Conservation (phyloP, 495 filamentous ascomycete genomes). For the Stereocaulon alpinum region DNA sequence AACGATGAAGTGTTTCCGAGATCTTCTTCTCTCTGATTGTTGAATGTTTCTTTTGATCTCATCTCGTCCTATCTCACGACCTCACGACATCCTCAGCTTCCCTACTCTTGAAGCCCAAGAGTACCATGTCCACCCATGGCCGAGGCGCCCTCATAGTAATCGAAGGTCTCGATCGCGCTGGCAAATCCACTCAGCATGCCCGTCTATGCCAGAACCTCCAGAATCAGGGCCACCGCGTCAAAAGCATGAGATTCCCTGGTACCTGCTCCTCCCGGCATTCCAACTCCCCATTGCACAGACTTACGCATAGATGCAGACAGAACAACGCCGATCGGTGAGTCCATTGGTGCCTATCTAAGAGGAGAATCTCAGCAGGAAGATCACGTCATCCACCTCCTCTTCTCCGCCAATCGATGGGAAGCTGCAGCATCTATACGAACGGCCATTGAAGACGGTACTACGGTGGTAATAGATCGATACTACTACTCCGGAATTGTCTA, state of each 20-base stretch:
- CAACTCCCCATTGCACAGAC: background rate
- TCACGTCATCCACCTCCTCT: conserved; percentile 88
- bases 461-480: conserved; percentile 82
- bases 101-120: background rate
- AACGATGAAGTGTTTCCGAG: too few relatives aligned
- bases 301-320: conserved; percentile 47
- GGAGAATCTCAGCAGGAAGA: conserved; percentile 68
- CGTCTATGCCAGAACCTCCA: conserved; percentile 55
- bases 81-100: background rate
- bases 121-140: conserved; percentile 12
- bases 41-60: too few relatives aligned
- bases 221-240: conserved; percentile 51
- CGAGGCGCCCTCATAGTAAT: conserved; percentile 78
- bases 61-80: background rate
- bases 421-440: conserved; percentile 52
- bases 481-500: conserved; percentile 91
- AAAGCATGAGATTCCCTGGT: conserved; percentile 84
- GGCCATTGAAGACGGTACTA: conserved; percentile 54
- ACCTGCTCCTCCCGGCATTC: conserved; percentile 19
- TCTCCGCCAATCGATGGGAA: conserved; percentile 96
- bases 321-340: conserved; percentile 75
- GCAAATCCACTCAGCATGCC: conserved; percentile 90
- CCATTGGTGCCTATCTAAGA: conserved; percentile 82
- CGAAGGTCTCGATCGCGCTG: conserved; percentile 87
- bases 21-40: too few relatives aligned